Percentiles rank a stretch among this genome's conserved stretches.
These are phyloP conservation scores for Salix exigua DNA, from an alignment of 345 rosid species.

Conservation along the genomic window DNA sequence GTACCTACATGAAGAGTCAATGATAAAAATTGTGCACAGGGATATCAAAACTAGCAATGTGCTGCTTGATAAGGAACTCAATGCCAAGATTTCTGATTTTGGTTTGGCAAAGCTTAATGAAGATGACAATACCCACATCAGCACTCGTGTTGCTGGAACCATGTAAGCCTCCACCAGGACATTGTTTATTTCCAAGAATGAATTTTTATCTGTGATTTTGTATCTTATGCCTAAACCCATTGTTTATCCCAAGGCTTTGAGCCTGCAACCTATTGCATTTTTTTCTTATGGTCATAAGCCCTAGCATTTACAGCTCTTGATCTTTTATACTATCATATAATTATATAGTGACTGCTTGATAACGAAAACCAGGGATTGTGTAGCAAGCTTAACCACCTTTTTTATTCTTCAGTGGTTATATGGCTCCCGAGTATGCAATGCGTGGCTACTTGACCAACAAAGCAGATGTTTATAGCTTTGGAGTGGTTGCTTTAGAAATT, in stretches of 20 bases:
- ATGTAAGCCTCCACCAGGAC: constrained; percentile 41
- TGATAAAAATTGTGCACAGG: constrained; percentile 82
- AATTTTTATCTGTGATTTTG: neutral
- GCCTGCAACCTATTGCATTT: no score
- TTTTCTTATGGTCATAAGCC: no score
- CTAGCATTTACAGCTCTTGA: no score
- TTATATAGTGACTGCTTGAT: neutral
- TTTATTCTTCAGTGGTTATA: constrained; percentile 48
- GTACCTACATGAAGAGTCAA: constrained; percentile 81
- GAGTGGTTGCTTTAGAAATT: constrained; percentile 50
- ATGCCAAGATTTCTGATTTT: constrained; percentile 87
- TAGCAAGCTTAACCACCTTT: neutral
- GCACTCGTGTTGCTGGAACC: constrained; percentile 86
- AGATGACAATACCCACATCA: constrained; percentile 78
- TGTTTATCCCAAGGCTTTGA: no score
- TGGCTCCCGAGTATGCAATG: constrained; percentile 79
- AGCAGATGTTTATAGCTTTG: constrained; percentile 54
- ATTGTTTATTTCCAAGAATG: neutral
- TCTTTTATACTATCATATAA: neutral
- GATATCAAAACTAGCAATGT: constrained; percentile 93
- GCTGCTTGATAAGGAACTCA: constrained; percentile 73
- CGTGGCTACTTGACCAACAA: constrained; percentile 74
- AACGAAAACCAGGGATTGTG: neutral
- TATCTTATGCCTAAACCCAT: neutral
- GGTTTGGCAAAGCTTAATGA: constrained; percentile 86